These are phyloP conservation scores for Mucor piriformis DNA, from an alignment of 371 early-diverging fungal genomes.

Conservation along the genomic window DNA sequence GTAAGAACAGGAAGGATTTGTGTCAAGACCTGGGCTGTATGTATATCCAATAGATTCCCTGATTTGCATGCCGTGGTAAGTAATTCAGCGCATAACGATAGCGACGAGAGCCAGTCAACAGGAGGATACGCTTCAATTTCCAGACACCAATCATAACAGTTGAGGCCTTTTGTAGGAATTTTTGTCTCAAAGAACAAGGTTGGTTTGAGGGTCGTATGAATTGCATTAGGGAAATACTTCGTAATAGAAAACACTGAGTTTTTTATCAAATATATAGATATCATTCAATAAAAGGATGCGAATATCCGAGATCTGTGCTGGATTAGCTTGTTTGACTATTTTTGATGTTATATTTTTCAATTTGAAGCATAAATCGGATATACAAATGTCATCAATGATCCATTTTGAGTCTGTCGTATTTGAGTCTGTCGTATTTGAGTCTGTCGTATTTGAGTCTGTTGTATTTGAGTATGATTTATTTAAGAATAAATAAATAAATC, in stretches of 20 bases:
- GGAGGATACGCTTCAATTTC: slow-evolving; percentile 11
- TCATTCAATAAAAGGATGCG: slow-evolving; percentile 23
- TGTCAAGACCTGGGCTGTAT: slow-evolving; percentile 21
- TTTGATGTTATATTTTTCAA: background rate
- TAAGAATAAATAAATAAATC: too few species aligned
- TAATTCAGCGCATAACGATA: slow-evolving; percentile 10
- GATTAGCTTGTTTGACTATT: background rate
- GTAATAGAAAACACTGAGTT: slow-evolving; percentile 17
- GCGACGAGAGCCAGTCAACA: slow-evolving; percentile 6
- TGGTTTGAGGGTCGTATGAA: slow-evolving; percentile 14
- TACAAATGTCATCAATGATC: slow-evolving; percentile 4
- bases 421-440: too few species aligned
- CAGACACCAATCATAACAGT: slow-evolving; percentile 19
- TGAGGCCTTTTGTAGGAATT: slow-evolving; percentile 2
- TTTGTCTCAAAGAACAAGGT: slow-evolving; percentile 15
- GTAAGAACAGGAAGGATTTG: slow-evolving; percentile 17
- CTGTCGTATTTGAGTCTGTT: too few species aligned
- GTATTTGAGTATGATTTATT: too few species aligned
- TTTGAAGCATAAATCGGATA: slow-evolving; percentile 15
- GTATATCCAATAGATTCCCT: slow-evolving; percentile 14
- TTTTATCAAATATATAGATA: slow-evolving; percentile 20
- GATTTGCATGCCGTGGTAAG: slow-evolving; percentile 8
- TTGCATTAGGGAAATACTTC: slow-evolving; percentile 11
- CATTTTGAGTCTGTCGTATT: slow-evolving; percentile 10
- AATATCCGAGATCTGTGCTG: slow-evolving; percentile 15